Percentiles rank a stretch among this genome's conserved stretches.
Conservation (phyloP, 2,329 filamentous ascomycete genomes). For the Penicillium expansum region DNA sequence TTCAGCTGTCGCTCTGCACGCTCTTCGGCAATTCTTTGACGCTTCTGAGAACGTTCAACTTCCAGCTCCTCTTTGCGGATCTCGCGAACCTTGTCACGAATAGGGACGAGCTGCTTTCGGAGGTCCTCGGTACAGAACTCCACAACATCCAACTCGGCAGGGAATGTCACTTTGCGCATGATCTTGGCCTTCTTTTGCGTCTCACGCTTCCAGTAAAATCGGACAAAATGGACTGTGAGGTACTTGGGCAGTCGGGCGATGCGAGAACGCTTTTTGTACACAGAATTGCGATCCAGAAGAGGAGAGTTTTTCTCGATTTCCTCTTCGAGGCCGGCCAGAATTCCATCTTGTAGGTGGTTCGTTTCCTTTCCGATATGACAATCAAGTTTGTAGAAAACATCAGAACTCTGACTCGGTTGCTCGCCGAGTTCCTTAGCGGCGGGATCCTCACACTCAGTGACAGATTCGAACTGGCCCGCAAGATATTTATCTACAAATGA, state of each 20-base stretch:
- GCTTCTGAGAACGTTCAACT: conserved; percentile 84
- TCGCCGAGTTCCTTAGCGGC: conserved; percentile 73
- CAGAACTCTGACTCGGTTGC: conserved; percentile 63
- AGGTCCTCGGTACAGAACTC: conserved; percentile 95
- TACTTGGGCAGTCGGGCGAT: conserved; percentile 92
- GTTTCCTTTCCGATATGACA: conserved; percentile 88
- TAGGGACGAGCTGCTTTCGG: conserved; percentile 75
- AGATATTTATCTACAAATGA: conserved; percentile 92
- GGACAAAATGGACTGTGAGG: conserved; percentile 92
- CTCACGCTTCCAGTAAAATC: conserved; percentile 96
- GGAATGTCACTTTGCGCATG: conserved; percentile 97
- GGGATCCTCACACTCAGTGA: conserved; percentile 79
- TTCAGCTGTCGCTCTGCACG: conserved; percentile 52
- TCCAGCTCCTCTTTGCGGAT: conserved; percentile 94
- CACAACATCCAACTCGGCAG: conserved; percentile 84
- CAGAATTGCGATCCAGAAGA: conserved; percentile 70
- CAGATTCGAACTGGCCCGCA: conserved; percentile 74
- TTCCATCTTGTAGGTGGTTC: conserved; percentile 88
- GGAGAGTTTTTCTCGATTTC: conserved; percentile 88
- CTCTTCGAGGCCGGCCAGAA: conserved; percentile 76
- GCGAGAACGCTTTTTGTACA: conserved; percentile 87
- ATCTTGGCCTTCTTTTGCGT: conserved; percentile 99
- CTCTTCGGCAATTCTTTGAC: conserved; percentile 70
- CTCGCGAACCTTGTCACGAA: conserved; percentile 95
- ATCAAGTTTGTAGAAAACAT: conserved; percentile 86